phyloP scores from a whole-genome alignment of 106 monocot species.

The Dendrobium officinale region DNA sequence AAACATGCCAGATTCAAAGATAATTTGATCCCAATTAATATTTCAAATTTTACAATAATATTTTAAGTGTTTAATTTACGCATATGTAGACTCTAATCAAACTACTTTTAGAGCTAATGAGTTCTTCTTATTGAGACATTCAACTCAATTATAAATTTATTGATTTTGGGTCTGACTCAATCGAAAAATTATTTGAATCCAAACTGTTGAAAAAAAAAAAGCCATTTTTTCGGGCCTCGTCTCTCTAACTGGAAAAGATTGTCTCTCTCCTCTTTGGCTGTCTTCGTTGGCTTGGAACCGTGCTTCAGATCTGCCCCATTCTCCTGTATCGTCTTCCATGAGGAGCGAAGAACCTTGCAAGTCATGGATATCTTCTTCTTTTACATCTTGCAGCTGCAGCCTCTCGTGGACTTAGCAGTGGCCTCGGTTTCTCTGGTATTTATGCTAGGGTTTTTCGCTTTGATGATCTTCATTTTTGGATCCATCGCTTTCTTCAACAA shows the following conservation, averaged over 20 bases:
- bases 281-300: background rate
- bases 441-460: background rate
- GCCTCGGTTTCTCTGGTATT: background rate
- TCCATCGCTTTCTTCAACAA: slow-evolving; percentile 1
- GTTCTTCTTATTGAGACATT: too few species aligned
- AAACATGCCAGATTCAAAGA: too few species aligned
- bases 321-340: background rate
- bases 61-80: too few species aligned
- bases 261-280: background rate
- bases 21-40: too few species aligned
- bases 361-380: background rate
- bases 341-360: background rate
- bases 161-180: too few species aligned
- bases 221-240: too few species aligned
- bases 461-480: background rate
- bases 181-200: too few species aligned
- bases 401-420: background rate
- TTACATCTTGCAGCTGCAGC: background rate
- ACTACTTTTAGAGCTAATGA: too few species aligned
- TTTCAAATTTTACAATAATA: too few species aligned
- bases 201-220: too few species aligned
- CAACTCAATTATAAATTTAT: too few species aligned
- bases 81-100: too few species aligned
- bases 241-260: background rate
- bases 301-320: background rate